These are phyloP conservation scores for Umbelopsis sp. DNA, from an alignment of 192 early-diverging fungal species.

Conservation along the genomic window DNA sequence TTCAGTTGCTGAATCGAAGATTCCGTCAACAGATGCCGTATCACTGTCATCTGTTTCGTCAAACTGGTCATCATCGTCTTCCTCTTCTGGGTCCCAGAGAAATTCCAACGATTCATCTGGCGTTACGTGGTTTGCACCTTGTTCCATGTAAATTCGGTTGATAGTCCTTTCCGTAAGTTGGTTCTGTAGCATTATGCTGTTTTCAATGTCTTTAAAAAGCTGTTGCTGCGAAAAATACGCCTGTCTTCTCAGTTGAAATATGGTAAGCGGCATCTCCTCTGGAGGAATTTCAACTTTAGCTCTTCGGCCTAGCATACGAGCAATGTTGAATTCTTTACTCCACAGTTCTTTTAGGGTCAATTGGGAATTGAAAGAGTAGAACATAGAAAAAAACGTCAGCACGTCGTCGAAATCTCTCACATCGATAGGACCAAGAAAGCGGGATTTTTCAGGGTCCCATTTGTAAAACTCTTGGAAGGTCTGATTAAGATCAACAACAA, in stretches of 20 bases:
- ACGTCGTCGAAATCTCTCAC: too few species aligned
- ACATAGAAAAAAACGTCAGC: too few species aligned
- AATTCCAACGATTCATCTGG: neutral
- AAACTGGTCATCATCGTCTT: neutral
- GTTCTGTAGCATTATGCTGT: neutral
- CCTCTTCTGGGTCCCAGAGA: neutral
- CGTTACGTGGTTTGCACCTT: neutral
- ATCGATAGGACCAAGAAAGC: too few species aligned
- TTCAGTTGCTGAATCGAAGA: slow-evolving; percentile 6
- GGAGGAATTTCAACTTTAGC: too few species aligned
- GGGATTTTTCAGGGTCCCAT: too few species aligned
- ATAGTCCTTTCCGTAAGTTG: neutral
- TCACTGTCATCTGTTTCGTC: neutral
- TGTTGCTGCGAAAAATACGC: too few species aligned
- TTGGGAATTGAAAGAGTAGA: too few species aligned
- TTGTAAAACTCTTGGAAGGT: neutral
- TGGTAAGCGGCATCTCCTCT: too few species aligned
- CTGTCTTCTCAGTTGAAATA: too few species aligned
- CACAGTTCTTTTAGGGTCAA: too few species aligned
- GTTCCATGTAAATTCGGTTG: neutral
- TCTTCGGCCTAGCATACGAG: too few species aligned
- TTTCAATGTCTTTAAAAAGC: neutral
- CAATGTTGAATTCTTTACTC: too few species aligned
- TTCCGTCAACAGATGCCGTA: neutral
- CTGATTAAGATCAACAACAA: neutral